Evolutionary conservation across 2,329 filamentous ascomycete genomes (phyloP).

Genomic region (Paecilomyces niveus): DNA sequence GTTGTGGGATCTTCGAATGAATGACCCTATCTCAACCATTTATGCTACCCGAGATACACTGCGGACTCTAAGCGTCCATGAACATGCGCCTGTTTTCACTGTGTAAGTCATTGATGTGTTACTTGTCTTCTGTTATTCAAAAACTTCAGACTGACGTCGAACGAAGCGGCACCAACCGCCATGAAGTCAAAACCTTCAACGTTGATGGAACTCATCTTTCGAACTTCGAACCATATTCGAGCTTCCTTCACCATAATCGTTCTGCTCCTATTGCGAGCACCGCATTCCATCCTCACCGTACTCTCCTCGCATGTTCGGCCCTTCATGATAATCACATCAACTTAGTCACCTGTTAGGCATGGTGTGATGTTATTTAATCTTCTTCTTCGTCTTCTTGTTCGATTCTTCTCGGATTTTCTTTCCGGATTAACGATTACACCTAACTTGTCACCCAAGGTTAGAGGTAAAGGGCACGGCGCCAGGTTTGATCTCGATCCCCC

Average conservation of each 20-base stretch:
- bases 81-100: conserved; percentile 93
- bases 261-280: conserved; percentile 78
- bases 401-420: not conserved
- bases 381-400: not conserved
- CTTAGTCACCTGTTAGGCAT: conserved; percentile 60
- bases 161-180: conserved; percentile 73
- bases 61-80: conserved; percentile 83
- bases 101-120: conserved; percentile 55
- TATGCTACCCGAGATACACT: conserved; percentile 69
- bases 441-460: not conserved
- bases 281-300: conserved; percentile 90
- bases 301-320: conserved; percentile 81
- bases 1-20: conserved; percentile 92
- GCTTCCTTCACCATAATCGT: conserved; percentile 74
- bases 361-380: not conserved
- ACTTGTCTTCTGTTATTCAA: not conserved
- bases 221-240: conserved; percentile 80
- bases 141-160: conserved; percentile 3
- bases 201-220: conserved; percentile 73
- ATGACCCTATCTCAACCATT: conserved; percentile 66
- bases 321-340: conserved; percentile 86
- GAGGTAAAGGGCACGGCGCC: not conserved
- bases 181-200: conserved; percentile 89
- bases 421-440: not conserved
- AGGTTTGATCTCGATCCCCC: not conserved